Evolutionary conservation across 352 stramenopile genomes (phyloP).

Genomic region (Pythium plurisporium): DNA sequence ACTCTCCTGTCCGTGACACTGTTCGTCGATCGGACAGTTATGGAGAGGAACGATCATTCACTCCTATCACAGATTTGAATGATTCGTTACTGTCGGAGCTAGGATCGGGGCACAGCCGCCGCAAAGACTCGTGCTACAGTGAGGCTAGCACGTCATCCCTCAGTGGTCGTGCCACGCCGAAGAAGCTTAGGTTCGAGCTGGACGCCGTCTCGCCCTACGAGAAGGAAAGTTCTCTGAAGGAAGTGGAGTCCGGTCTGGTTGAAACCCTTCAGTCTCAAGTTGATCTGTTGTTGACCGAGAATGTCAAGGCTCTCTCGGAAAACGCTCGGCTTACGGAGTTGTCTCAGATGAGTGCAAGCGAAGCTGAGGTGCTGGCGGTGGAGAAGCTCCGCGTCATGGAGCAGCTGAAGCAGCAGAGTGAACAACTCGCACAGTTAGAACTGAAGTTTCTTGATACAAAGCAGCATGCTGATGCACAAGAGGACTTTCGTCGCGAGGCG

Average conservation of each 20-base stretch:
- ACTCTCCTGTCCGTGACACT: neutral
- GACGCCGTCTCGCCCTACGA: slow-evolving; percentile 23
- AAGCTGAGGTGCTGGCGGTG: slow-evolving; percentile 24
- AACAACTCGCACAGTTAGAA: slow-evolving; percentile 31
- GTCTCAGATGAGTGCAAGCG: slow-evolving; percentile 29
- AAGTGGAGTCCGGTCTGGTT: slow-evolving; percentile 18
- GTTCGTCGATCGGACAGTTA: slow-evolving; percentile 1
- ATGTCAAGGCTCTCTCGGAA: slow-evolving; percentile 54
- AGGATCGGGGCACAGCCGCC: neutral
- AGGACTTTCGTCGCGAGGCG: slow-evolving; percentile 44
- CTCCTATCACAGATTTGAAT: slow-evolving; percentile 4
- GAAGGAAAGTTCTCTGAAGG: slow-evolving; percentile 19
- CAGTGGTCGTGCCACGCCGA: slow-evolving; percentile 9
- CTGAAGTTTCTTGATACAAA: slow-evolving; percentile 32
- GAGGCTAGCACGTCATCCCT: slow-evolving; percentile 14
- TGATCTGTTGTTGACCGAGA: slow-evolving; percentile 55
- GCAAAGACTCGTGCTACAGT: slow-evolving; percentile 23
- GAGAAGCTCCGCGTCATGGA: slow-evolving; percentile 22
- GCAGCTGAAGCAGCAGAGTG: slow-evolving; percentile 22
- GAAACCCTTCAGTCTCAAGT: slow-evolving; percentile 56
- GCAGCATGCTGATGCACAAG: slow-evolving; percentile 34
- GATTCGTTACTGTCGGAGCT: slow-evolving; percentile 14
- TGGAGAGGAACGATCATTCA: neutral
- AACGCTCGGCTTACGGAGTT: slow-evolving; percentile 38
- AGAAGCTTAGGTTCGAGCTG: slow-evolving; percentile 24